Conservation (phyloP, 2,329 filamentous ascomycete genomes). For the Aspergillus ochraceoroseus region DNA sequence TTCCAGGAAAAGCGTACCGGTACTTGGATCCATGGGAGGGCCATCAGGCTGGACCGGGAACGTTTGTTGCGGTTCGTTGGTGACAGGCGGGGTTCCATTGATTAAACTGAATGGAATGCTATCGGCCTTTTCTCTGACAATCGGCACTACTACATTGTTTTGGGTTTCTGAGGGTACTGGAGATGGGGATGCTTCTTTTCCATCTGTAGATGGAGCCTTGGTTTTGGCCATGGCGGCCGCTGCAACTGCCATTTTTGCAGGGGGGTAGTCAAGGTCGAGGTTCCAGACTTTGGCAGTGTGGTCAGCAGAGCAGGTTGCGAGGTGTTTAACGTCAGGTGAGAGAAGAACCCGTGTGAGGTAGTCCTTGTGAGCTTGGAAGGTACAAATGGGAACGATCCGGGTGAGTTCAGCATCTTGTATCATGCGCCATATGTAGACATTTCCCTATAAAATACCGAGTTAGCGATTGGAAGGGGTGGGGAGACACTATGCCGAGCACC, state of each 20-base stretch:
- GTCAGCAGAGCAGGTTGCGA: conserved; percentile 89
- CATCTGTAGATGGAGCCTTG: conserved; percentile 14
- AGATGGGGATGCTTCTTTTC: conserved; percentile 18
- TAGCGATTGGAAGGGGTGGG: too few relatives aligned
- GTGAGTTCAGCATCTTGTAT: conserved; percentile 77
- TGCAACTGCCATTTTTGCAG: conserved; percentile 35
- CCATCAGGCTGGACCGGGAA: conserved; percentile 38
- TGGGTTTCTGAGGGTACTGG: conserved; percentile 20
- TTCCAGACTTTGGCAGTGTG: conserved; percentile 97
- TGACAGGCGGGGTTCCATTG: conserved; percentile 25
- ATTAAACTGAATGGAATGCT: conserved; percentile 27
- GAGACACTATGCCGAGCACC: conserved; percentile 45
- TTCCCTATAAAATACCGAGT: too few relatives aligned
- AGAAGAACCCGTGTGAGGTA: conserved; percentile 90
- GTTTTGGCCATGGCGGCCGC: conserved; percentile 22
- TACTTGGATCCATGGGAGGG: conserved; percentile 40
- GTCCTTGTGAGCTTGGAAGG: conserved; percentile 84
- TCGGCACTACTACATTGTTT: conserved; percentile 17
- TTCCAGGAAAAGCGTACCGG: conserved; percentile 66
- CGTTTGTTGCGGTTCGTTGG: conserved; percentile 28
- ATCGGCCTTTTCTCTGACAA: conserved; percentile 24
- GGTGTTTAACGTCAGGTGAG: conserved; percentile 87
- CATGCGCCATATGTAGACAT: conserved; percentile 96
- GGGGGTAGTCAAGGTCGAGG: conserved; percentile 62
- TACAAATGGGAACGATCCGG: conserved; percentile 77